Evolutionary conservation across 495 filamentous ascomycete genomes (phyloP).

Genomic region (Lasiosphaeria hispida): DNA sequence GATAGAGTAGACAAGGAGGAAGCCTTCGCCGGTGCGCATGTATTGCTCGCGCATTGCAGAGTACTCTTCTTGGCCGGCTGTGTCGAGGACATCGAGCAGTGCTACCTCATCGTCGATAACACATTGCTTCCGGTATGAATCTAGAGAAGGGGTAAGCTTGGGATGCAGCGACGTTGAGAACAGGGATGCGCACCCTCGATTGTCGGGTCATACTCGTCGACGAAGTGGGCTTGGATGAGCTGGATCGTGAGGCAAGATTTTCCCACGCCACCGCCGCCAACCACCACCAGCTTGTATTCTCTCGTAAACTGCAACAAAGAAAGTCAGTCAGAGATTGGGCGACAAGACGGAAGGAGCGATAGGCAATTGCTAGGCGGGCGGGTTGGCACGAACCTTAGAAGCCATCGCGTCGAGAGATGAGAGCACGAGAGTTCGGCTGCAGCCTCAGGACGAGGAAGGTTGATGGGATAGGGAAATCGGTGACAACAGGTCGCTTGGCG

Average conservation of each 20-base stretch:
- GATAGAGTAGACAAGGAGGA: slow-evolving; percentile 97
- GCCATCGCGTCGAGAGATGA: slow-evolving; percentile 35
- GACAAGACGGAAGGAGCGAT: neutral
- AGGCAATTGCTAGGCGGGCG: neutral
- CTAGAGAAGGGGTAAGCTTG: slow-evolving; percentile 45
- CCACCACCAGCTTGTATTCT: slow-evolving; percentile 98
- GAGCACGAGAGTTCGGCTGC: neutral
- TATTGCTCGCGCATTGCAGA: slow-evolving; percentile 99
- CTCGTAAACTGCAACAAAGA: slow-evolving; percentile 72
- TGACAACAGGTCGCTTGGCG: neutral
- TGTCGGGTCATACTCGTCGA: slow-evolving; percentile 98
- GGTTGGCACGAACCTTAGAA: slow-evolving; percentile 39
- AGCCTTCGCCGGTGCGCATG: slow-evolving; percentile 98
- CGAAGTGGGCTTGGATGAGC: slow-evolving; percentile 97
- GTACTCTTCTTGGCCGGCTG: slow-evolving; percentile 98
- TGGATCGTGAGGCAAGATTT: slow-evolving; percentile 99
- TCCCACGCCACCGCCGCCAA: slow-evolving; percentile 96
- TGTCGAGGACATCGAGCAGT: slow-evolving; percentile 94
- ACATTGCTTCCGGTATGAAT: slow-evolving; percentile 99
- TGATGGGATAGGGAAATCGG: neutral
- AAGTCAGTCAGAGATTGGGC: slow-evolving; percentile 15
- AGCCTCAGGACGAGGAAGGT: neutral
- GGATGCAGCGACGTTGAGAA: neutral
- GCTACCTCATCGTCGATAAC: slow-evolving; percentile 97
- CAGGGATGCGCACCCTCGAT: slow-evolving; percentile 77